A percentile compares a stretch with the other conserved stretches of the same genome.
Evolutionary conservation across 2,329 filamentous ascomycete species (phyloP).

Genomic region (Rhexocercosporidium sp.): DNA sequence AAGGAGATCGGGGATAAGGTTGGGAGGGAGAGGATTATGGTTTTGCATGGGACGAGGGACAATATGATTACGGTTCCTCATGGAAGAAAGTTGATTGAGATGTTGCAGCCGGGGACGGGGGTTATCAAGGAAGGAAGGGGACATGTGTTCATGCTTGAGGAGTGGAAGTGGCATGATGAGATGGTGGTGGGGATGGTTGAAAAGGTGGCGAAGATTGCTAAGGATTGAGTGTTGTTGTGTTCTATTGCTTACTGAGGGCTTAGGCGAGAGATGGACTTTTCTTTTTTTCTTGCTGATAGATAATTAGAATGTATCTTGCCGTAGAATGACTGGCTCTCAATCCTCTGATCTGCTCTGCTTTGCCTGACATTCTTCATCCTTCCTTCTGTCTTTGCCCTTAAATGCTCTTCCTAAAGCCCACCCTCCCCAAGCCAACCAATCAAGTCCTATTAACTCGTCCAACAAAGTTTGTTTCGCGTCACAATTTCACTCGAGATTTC

Average conservation of each 20-base stretch:
- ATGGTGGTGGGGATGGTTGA: conserved; percentile 53
- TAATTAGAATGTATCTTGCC: no score
- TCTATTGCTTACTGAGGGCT: neutral
- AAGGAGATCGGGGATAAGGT: conserved; percentile 68
- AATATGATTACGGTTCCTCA: conserved; percentile 78
- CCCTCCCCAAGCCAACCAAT: no score
- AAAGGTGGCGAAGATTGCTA: conserved; percentile 30
- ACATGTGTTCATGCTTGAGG: conserved; percentile 77
- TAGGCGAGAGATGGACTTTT: no score
- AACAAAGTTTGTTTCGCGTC: no score
- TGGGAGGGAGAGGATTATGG: conserved; percentile 74
- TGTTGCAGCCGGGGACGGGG: conserved; percentile 65
- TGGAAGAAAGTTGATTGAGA: conserved; percentile 69
- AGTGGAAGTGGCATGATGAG: conserved; percentile 69
- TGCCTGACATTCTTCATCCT: no score
- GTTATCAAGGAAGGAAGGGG: conserved; percentile 73
- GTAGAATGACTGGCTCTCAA: no score
- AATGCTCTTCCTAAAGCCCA: no score
- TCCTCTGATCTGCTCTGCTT: no score
- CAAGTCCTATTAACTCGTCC: no score
- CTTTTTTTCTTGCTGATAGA: no score
- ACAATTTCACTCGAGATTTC: no score
- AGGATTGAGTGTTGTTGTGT: neutral
- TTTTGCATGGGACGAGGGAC: conserved; percentile 78
- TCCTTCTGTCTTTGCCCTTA: no score